Base-by-base conservation (phyloP, 2,329 filamentous ascomycete genomes). In the Colletotrichum scovillei region DNA sequence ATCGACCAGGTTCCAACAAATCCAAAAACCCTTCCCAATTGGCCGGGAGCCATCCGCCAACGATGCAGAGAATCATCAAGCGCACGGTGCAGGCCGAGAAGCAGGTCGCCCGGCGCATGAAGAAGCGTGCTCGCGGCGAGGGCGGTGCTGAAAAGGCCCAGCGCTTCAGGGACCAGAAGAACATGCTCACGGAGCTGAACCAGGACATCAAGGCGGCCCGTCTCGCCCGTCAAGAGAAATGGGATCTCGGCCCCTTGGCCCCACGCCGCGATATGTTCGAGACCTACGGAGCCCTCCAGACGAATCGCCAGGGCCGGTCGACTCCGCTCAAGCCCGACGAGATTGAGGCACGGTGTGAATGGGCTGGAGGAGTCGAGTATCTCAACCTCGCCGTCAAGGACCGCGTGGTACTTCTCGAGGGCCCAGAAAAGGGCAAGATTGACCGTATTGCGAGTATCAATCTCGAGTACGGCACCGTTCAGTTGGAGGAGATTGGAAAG, bases 371-470 rank as follows among this genome's bases (percentile, higher is more conserved):
- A 46, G 76, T 82, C 38, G 85, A 85, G 76, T 88, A 88, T 81
- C 86, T 94, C 74, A 92, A 91, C 76, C 85, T 95, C 72, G 89
- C 87, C 28, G 79, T 84, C 4, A 91, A 92, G 7, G 97, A 98
- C 83, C 90, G 97, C 73, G 95, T 98, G 38, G 94, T 96, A 66
- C 85, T 98, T 72, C 84, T 95, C 67, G 90, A 92, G 74, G 95
- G 96, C 9, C 89, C 88, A 46, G 93, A 97, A 79, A 93, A 92
- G 85, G 95, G 95, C 78, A 94, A 92, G 85, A 97, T 99, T 82
- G 94, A 94, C 63, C 85, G 85, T n/a, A 90, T 98, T 57, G 82
- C 81, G 73, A 81, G 85, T 1, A 85, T 97, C 58, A 84, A 90
- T 76, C 74, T 79, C 5, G 82, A 87, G 12, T 85, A 83, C 58